Percentiles rank a stretch among this genome's conserved stretches.
Evolutionary conservation across 192 early-diverging fungal genomes (phyloP).

Genomic region (Entrophospora sp.): DNA sequence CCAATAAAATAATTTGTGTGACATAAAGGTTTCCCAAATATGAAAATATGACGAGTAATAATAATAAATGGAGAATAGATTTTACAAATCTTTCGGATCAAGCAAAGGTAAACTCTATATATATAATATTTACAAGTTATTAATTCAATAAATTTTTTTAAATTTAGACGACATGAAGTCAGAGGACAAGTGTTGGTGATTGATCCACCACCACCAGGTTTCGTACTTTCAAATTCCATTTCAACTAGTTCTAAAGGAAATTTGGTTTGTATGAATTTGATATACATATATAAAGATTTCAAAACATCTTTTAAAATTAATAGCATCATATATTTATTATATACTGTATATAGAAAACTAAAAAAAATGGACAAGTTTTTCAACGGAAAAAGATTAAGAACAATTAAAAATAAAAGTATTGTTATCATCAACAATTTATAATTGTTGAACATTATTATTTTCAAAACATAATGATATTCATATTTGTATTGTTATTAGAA

Average conservation of each 20-base stretch:
- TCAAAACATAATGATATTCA: background rate
- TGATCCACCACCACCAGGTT: conserved; percentile 13
- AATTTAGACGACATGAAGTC: background rate
- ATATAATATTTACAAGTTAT: background rate
- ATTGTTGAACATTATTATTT: background rate
- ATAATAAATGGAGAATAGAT: conserved; percentile 18
- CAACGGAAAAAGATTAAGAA: conserved; percentile 13
- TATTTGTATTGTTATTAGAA: conserved; percentile 47
- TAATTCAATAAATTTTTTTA: background rate
- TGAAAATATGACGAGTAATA: background rate
- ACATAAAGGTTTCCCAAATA: background rate
- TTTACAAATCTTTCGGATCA: conserved; percentile 20
- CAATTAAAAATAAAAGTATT: conserved; percentile 10
- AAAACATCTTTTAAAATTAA: background rate
- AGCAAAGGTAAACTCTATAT: background rate
- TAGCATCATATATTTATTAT: background rate
- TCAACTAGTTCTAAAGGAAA: background rate
- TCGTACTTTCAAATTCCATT: background rate
- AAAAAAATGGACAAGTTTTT: background rate
- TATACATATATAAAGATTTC: too few species aligned
- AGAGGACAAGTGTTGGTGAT: background rate
- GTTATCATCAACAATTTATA: background rate
- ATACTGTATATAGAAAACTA: background rate
- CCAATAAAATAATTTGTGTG: too few species aligned
- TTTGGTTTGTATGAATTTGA: conserved; percentile 5